phyloP scores from a whole-genome alignment of 2,329 filamentous ascomycete genomes.

The Furcasterigmium furcatum region DNA sequence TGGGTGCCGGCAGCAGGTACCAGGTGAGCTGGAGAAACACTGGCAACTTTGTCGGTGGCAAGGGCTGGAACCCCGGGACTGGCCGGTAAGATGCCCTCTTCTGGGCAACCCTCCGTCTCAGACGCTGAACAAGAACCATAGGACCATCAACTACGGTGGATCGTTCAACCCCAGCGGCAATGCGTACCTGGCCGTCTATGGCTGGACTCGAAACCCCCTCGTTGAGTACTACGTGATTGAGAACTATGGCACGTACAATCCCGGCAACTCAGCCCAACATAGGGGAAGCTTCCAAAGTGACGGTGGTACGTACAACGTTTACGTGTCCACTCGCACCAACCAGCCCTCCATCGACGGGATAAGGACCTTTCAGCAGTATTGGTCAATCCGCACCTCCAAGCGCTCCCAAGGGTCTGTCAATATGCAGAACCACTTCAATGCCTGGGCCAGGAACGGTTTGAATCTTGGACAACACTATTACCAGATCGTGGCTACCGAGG shows the following conservation, averaged over 20 bases:
- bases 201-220: constrained; percentile 51
- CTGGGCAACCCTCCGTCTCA: too few species aligned
- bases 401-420: constrained; percentile 47
- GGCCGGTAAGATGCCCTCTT: too few species aligned
- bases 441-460: constrained; percentile 44
- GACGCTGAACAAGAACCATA: too few species aligned
- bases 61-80: constrained; percentile 43
- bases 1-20: constrained; percentile 47
- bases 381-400: constrained; percentile 44
- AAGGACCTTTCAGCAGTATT: constrained; percentile 46
- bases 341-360: constrained; percentile 44
- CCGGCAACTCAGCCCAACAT: constrained; percentile 14
- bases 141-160: constrained; percentile 46
- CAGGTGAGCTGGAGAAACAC: constrained; percentile 44
- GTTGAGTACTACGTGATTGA: constrained; percentile 60
- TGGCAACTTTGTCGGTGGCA: constrained; percentile 46
- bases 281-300: constrained; percentile 26
- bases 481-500: constrained; percentile 51
- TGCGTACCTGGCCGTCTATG: constrained; percentile 50
- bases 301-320: constrained; percentile 30
- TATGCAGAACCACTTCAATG: constrained; percentile 47
- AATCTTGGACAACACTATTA: constrained; percentile 46
- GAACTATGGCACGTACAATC: constrained; percentile 23
- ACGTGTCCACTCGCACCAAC: constrained; percentile 31
- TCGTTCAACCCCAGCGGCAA: constrained; percentile 44